Base-by-base conservation (phyloP, 257 asterid species). In the Primulina tabacum region DNA sequence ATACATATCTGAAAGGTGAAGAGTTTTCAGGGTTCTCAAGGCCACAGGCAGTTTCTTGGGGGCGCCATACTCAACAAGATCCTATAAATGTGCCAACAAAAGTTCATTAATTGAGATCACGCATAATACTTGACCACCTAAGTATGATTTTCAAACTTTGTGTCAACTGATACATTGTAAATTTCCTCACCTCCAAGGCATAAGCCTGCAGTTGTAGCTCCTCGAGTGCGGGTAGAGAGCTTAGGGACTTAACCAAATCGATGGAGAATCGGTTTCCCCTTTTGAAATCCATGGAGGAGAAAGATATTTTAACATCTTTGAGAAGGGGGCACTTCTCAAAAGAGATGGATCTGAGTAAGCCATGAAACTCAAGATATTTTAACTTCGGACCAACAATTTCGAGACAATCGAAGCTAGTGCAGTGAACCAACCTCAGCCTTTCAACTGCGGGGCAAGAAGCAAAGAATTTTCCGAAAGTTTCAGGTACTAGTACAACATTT, bases 131-230 rank as follows among this genome's bases (percentile, higher is more conserved):
- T 4, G 5, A 16, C 56, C 2, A 16, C 56, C 2, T 8, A 18
- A 26, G 3, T 8, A 28, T 5, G 24, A 8, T 11, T 11, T 33
- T 53, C 32, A 8, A 11, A 20, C 32, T 62, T 32, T 4, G 3
- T 40, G 60, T 5, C 53, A 2, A 40, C 18, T 20, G 68, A 17
- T 2, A 6, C 37, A 29, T 26, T 17, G 34, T 55, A 30, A 29
- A 26, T 60, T 28, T 78, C 77, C 81, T 79, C 68, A 84, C 90
- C 92, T 87, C 86, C 72, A 84, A 77, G 30, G 72, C 77, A 57
- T 74, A 84, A 37, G 87, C 90, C 70, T 75, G 80, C 75, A 87
- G 68, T 6, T 76, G 79, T 38, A 87, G 77, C 32, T 76, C 82
- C 77, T 81, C 81, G 2, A 87, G 85, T 8, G 80, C 82, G 4